These are phyloP conservation scores for Anthoceros angustus DNA, from an alignment of 225 moss, liverwort and hornwort species.

Conservation along the genomic window DNA sequence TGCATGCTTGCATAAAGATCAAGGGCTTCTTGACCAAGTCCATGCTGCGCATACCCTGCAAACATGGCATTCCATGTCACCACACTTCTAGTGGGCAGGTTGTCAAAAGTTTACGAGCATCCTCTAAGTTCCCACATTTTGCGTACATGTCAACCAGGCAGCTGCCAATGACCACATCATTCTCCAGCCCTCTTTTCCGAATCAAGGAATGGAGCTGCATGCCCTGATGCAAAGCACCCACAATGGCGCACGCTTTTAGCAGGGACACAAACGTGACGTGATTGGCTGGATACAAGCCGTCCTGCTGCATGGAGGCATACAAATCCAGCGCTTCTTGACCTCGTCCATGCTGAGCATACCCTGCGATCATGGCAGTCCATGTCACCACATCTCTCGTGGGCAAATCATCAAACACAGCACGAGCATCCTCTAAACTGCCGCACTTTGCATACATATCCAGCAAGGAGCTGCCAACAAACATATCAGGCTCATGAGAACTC, in stretches of 20 bases:
- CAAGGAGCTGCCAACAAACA: background rate
- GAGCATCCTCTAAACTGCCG: background rate
- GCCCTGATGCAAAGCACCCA: too few species aligned
- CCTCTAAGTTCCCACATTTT: too few species aligned
- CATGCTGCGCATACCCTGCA: background rate
- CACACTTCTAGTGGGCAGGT: too few species aligned
- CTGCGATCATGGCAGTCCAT: background rate
- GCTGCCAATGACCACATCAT: too few species aligned
- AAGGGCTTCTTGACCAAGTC: background rate
- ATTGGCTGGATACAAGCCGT: background rate
- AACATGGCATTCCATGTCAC: too few species aligned
- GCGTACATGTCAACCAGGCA: too few species aligned
- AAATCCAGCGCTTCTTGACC: background rate
- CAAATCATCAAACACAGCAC: background rate
- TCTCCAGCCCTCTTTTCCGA: too few species aligned
- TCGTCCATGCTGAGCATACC: background rate
- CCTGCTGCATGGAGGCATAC: background rate
- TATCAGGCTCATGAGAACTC: background rate
- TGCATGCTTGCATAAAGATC: background rate
- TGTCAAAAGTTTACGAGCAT: too few species aligned
- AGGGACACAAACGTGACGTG: too few species aligned
- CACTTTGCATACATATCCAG: background rate
- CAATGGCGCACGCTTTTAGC: too few species aligned
- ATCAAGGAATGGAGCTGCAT: too few species aligned
- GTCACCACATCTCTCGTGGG: background rate